phyloP scores from a whole-genome alignment of 495 filamentous ascomycete species.

The Podospora anserina region DNA sequence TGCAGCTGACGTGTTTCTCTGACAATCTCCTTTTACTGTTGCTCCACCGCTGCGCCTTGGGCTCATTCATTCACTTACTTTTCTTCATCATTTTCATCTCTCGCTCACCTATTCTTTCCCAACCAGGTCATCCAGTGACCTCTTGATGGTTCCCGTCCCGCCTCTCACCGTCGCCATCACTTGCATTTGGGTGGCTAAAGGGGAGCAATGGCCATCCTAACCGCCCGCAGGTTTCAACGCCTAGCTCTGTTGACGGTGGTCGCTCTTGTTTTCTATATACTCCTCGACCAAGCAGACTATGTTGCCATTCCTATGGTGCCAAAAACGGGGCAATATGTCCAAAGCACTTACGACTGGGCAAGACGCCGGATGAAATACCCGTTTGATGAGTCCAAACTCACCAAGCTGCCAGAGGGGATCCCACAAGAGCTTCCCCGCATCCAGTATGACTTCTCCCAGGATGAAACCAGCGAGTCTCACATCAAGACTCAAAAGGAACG shows the following conservation, averaged over 20 bases:
- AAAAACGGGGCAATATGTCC: slow-evolving; percentile 28
- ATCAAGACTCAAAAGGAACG: slow-evolving; percentile 29
- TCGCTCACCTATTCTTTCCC: neutral
- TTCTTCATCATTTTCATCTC: neutral
- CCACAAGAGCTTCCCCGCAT: slow-evolving; percentile 38
- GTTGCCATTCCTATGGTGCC: neutral
- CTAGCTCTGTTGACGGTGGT: slow-evolving; percentile 23
- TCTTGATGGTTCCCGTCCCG: neutral
- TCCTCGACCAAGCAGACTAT: slow-evolving; percentile 1
- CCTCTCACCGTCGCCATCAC: slow-evolving; percentile 1
- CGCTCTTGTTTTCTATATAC: slow-evolving; percentile 22
- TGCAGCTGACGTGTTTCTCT: neutral
- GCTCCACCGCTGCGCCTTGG: neutral
- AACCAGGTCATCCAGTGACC: neutral
- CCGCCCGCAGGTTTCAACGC: slow-evolving; percentile 26
- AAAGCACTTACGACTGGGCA: slow-evolving; percentile 45
- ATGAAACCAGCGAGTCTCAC: slow-evolving; percentile 32
- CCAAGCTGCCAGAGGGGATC: slow-evolving; percentile 34
- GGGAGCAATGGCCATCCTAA: slow-evolving; percentile 27
- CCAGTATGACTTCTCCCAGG: slow-evolving; percentile 39
- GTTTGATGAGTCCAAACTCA: slow-evolving; percentile 30
- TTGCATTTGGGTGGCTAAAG: slow-evolving; percentile 13
- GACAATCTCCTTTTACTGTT: neutral
- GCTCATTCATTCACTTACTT: neutral
- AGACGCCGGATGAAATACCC: slow-evolving; percentile 32